A percentile compares a stretch with the other conserved stretches of the same genome.
phyloP scores from a whole-genome alignment of 139 green algal species.

The Raphidocelis subcapitata region DNA sequence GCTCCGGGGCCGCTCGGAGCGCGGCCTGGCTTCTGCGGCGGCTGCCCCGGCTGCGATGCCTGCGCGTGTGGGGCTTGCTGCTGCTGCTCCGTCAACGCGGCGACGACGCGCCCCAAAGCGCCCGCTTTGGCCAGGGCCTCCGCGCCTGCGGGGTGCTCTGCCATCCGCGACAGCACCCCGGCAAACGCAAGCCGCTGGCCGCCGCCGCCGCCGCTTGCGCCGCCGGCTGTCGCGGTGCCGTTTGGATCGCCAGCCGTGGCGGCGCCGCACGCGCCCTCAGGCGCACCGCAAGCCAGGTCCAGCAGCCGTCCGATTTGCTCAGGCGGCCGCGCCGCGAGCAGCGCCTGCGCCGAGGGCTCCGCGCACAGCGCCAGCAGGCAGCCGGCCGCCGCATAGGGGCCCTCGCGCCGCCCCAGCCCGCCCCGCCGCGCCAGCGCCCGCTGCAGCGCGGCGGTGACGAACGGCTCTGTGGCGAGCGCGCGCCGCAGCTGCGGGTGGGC shows the following conservation, averaged over 20 bases:
- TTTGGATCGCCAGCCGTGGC: background rate
- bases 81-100: background rate
- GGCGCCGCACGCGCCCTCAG: background rate
- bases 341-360: constrained; percentile 22
- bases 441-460: too few species aligned
- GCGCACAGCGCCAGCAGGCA: background rate
- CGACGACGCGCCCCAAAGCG: constrained; percentile 7
- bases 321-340: constrained; percentile 13
- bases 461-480: too few species aligned
- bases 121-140: constrained; percentile 15
- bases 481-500: too few species aligned
- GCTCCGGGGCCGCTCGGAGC: background rate
- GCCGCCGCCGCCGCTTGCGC: background rate
- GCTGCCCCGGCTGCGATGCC: background rate
- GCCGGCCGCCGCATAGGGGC: background rate
- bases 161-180: constrained; percentile 6
- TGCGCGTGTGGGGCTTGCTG: background rate
- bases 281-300: background rate
- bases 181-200: background rate
- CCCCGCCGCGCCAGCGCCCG: too few species aligned
- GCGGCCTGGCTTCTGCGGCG: background rate
- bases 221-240: background rate
- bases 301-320: constrained; percentile 4
- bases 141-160: constrained; percentile 10
- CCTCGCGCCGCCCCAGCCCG: background rate